Base-by-base conservation (phyloP, 1,139 yeast genomes). In the Yamadazyma spencermartinsiae region DNA sequence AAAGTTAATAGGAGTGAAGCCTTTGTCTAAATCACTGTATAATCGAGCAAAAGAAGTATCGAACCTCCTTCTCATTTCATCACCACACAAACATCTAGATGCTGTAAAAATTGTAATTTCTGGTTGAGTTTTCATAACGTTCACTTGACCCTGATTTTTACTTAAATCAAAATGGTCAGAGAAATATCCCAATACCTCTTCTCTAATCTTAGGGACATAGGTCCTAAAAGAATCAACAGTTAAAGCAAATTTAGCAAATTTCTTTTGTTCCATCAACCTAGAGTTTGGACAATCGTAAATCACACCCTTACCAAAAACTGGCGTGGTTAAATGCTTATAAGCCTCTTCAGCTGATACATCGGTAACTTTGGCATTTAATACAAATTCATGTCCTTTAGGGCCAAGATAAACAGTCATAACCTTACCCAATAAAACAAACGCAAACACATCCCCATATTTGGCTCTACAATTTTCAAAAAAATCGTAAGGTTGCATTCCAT, bases 271-370 rank as follows among this genome's bases (percentile, higher is more conserved):
- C 98, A 92, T 94, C 54, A 92, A 77, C 51, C 89, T 81, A 55
- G 81, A 69, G 68, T 94, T 94, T 45, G 98, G 89, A 65, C 98
- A 92, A 66, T 92, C 98, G 61, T 92, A 92, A 42, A 92, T 85
- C 39, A 92, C 98, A 50, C 98, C 98, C 60, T 89, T 81, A 52
- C 98, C 98, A 55, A 92, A 92, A 19, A 89, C 97, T 13, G 98
- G 98, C 10, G 98, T 92, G 23, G 98, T 92, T 64, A 92, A 76
- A 61, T 90, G 97, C 46, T 83, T 76, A 69, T 92, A 92, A 26
- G 98, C 98, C 36, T 85, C 98, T 63, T 92, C 98, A 38, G 98
- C 98, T 43, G 90, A 82, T 20, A 90, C 98, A 52, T 89, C 96
- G 23, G 82, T 79, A 40, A 86, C 74, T 65, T 86, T 90, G 34